A percentile compares a stretch with the other conserved stretches of the same genome.
Conservation (phyloP, 148 eudicot genomes). For the Amaranthus cruentus region DNA sequence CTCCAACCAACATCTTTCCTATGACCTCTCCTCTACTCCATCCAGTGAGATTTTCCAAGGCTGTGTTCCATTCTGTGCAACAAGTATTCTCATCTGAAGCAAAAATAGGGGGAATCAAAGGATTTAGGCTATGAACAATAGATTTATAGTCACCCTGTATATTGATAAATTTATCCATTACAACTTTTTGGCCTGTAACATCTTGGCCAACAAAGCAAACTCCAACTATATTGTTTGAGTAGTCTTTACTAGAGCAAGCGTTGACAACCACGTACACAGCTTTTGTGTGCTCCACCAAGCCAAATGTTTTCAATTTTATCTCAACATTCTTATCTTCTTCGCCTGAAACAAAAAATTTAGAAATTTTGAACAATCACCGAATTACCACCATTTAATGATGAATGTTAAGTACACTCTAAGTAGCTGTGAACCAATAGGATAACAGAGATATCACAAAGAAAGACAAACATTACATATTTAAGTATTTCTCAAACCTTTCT, state of each 20-base stretch:
- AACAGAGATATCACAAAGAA: conserved; percentile 2
- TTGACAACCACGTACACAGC: conserved; percentile 77
- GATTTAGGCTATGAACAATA: conserved; percentile 83
- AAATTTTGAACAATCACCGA: neutral
- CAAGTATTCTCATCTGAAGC: conserved; percentile 82
- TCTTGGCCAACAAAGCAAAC: conserved; percentile 95
- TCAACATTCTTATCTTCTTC: conserved; percentile 90
- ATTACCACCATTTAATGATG: neutral
- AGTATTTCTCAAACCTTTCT: no score
- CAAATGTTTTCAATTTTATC: conserved; percentile 69
- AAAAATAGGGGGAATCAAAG: conserved; percentile 91
- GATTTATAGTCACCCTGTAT: conserved; percentile 92
- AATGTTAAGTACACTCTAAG: neutral
- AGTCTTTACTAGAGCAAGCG: conserved; percentile 91
- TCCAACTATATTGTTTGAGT: conserved; percentile 60
- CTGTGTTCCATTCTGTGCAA: conserved; percentile 93
- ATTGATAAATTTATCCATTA: conserved; percentile 82
- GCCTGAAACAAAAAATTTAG: conserved; percentile 48
- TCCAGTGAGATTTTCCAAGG: conserved; percentile 91
- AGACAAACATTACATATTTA: neutral
- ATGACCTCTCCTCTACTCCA: conserved; percentile 62
- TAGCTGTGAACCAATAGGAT: neutral
- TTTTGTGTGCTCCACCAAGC: conserved; percentile 36
- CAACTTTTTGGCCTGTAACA: conserved; percentile 72
- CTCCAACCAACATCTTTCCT: conserved; percentile 79